Base-by-base conservation (phyloP, 1,139 yeast species). In the Chernovozyma aurita region DNA sequence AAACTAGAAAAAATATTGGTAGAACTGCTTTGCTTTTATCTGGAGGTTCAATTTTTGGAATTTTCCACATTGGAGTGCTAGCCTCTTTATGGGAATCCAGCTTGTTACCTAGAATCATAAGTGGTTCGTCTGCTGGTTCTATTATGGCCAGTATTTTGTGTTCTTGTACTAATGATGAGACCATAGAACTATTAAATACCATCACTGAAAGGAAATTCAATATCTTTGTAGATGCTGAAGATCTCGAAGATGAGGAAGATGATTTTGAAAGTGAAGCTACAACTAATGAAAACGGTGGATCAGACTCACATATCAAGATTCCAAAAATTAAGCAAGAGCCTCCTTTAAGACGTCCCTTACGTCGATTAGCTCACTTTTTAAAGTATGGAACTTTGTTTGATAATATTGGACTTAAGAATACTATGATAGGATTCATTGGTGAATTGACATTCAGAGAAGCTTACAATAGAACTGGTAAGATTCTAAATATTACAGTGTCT, bases 111-210 rank as follows among this genome's bases (percentile, higher is more conserved):
- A 70, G 88, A 34, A 86, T 92, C 33, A 78, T 92, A n/a, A 84
- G 95, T 36, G 98, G 99, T 1, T 84, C 95, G 9, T 86, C 96
- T 12, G 95, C 97, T 0, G 99, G 99, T 14, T 88, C 97, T 1
- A 90, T 92, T 37, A 82, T 94, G 39, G 97, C 98, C 11, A 78
- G 95, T 38, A 78, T 90, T 14, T 66, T 92, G 35, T 87, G 96
- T 51, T 82, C 85, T 15, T 87, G 85, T 52, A 76, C 81, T 12
- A 82, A 81, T 46, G 85, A 79, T 33, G 97, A 90, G 55, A 73
- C 85, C 2, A 66, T 74, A 18, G 66, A 59, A 4, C 58, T 85
- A 18, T 61, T 85, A 32, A 67, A 67, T 27, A 68, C 74, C 3
- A 68, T 85, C 26, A 65, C 80, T 26, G 70, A 70, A 12, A 65